Conservation (phyloP, 2,329 filamentous ascomycete genomes). For the Paramyrothecium sp. region DNA sequence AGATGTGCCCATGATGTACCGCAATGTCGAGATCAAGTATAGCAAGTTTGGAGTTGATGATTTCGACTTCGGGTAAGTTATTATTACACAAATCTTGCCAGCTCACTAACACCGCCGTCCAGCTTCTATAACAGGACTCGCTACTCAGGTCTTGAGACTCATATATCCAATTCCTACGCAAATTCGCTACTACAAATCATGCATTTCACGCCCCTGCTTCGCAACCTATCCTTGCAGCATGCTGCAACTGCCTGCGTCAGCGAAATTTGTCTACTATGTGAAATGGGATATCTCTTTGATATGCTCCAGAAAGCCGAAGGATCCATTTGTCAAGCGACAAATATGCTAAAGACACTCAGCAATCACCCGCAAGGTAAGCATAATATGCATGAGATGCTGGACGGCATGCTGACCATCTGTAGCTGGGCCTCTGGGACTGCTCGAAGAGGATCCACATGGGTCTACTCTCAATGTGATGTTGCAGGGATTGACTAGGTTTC, state of each 20-base stretch:
- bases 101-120: constrained; percentile 8
- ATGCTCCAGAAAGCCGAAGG: constrained; percentile 97
- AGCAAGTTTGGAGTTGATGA: constrained; percentile 99
- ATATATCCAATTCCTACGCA: constrained; percentile 95
- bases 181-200: constrained; percentile 90
- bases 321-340: constrained; percentile 93
- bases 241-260: constrained; percentile 80
- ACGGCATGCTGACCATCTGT: constrained; percentile 16
- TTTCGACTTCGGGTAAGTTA: constrained; percentile 87
- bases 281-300: constrained; percentile 92
- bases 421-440: constrained; percentile 72
- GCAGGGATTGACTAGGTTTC: constrained; percentile 81
- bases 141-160: constrained; percentile 91
- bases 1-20: constrained; percentile 85
- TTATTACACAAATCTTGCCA: constrained; percentile 6
- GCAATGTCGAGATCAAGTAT: constrained; percentile 96
- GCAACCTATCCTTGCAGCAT: constrained; percentile 86
- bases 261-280: constrained; percentile 85
- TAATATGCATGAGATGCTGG: not conserved
- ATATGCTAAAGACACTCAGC: constrained; percentile 86
- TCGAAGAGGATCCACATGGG: constrained; percentile 79
- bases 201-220: constrained; percentile 83
- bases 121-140: constrained; percentile 93
- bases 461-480: constrained; percentile 77
- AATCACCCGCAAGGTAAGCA: constrained; percentile 69